These are phyloP conservation scores for Chlamydomonas applanata DNA, from an alignment of 139 green algal species.

Conservation along the genomic window DNA sequence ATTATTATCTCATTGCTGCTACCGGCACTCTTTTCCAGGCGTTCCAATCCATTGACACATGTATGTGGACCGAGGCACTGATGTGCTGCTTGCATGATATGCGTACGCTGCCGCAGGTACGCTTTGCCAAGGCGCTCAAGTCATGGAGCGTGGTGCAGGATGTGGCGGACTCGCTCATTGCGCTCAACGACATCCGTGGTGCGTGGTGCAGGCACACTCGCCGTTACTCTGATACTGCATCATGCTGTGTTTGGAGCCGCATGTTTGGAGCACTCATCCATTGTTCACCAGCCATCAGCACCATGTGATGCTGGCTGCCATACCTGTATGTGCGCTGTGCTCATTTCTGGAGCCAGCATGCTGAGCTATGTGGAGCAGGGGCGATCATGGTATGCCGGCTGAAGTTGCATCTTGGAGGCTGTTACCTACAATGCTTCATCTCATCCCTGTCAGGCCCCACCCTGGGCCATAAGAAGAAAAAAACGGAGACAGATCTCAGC, in stretches of 20 bases:
- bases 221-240: background rate
- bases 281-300: slow-evolving; percentile 15
- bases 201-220: too few relatives aligned
- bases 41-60: too few relatives aligned
- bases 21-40: too few relatives aligned
- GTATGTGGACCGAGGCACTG: too few relatives aligned
- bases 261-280: background rate
- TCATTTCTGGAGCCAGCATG: slow-evolving; percentile 67
- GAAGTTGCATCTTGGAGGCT: too few relatives aligned
- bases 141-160: slow-evolving; percentile 63
- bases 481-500: too few relatives aligned
- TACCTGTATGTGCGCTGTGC: slow-evolving; percentile 53
- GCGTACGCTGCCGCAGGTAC: background rate
- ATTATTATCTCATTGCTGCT: too few relatives aligned
- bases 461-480: too few relatives aligned
- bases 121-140: too few relatives aligned
- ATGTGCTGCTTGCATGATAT: slow-evolving; percentile 12
- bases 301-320: slow-evolving; percentile 52
- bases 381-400: background rate
- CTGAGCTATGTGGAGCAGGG: background rate
- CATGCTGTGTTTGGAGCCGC: background rate
- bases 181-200: slow-evolving; percentile 66
- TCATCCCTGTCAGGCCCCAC: too few relatives aligned
- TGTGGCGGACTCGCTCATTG: slow-evolving; percentile 63
- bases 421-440: too few relatives aligned